Conservation (phyloP, 2,329 filamentous ascomycete genomes). For the Aspergillus texensis region DNA sequence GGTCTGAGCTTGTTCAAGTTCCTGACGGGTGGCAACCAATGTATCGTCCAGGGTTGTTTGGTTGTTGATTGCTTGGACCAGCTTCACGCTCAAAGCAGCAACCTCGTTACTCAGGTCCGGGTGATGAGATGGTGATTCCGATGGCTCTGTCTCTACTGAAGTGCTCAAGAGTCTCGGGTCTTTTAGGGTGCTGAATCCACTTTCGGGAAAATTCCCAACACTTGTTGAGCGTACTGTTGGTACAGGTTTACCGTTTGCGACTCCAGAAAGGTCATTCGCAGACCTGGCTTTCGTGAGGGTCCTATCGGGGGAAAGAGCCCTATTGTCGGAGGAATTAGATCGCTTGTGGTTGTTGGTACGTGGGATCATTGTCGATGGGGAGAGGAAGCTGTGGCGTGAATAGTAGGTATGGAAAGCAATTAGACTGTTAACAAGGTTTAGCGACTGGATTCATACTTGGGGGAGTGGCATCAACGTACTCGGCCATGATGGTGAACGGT, state of each 20-base stretch:
- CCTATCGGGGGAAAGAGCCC: slow-evolving; percentile 38
- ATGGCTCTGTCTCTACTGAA: slow-evolving; percentile 39
- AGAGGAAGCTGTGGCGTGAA: slow-evolving; percentile 36
- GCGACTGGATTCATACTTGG: slow-evolving; percentile 5
- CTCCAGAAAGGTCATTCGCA: slow-evolving; percentile 44
- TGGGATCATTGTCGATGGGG: slow-evolving; percentile 42
- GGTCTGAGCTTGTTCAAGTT: slow-evolving; percentile 73
- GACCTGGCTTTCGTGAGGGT: slow-evolving; percentile 49
- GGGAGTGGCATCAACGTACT: slow-evolving; percentile 35
- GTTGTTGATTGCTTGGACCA: slow-evolving; percentile 96
- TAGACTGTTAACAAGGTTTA: slow-evolving; percentile 32
- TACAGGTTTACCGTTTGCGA: slow-evolving; percentile 31
- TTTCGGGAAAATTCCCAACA: slow-evolving; percentile 37
- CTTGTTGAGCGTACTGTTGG: slow-evolving; percentile 28
- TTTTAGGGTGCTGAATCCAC: slow-evolving; percentile 51
- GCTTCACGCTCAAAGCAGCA: slow-evolving; percentile 86
- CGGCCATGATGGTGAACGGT: slow-evolving; percentile 37
- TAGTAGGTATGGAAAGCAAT: slow-evolving; percentile 44
- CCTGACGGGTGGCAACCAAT: slow-evolving; percentile 77
- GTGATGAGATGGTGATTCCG: slow-evolving; percentile 47
- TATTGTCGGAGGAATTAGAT: slow-evolving; percentile 40
- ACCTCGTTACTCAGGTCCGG: slow-evolving; percentile 74
- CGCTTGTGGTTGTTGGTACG: slow-evolving; percentile 40
- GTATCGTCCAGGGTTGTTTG: slow-evolving; percentile 90
- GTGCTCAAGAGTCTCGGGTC: slow-evolving; percentile 44